Conservation (phyloP, 169 alveolate species). For the Toxoplasma gondii region DNA sequence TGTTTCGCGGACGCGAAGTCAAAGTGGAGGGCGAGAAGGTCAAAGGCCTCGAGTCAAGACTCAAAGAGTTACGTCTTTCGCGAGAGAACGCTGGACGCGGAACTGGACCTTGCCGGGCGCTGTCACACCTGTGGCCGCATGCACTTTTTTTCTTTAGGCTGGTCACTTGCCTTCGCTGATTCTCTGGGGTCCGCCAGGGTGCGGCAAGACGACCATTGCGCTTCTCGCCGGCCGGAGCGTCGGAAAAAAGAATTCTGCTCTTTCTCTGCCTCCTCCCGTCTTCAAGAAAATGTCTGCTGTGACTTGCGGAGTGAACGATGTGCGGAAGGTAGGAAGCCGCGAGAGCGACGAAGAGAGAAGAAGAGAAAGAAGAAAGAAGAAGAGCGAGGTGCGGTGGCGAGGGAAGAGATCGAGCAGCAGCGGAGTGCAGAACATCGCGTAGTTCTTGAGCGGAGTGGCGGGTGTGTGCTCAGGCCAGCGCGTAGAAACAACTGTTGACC, state of each 20-base stretch:
- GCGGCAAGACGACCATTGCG: constrained; percentile 60
- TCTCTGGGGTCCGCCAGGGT: constrained; percentile 63
- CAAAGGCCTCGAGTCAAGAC: too few relatives aligned
- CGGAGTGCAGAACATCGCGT: background rate
- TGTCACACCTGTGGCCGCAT: too few relatives aligned
- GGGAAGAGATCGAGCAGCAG: background rate
- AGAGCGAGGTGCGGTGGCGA: background rate
- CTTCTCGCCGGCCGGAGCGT: constrained; percentile 29
- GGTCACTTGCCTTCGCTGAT: constrained; percentile 29
- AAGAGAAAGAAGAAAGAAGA: background rate
- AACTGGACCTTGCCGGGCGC: too few relatives aligned
- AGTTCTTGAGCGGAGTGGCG: background rate
- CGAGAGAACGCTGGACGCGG: too few relatives aligned
- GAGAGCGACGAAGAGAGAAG: background rate
- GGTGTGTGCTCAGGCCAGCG: too few relatives aligned
- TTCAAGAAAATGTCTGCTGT: background rate
- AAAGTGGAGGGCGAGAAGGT: too few relatives aligned
- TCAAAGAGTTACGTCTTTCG: too few relatives aligned
- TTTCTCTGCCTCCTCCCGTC: background rate
- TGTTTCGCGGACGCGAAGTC: too few relatives aligned
- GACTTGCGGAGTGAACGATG: constrained; percentile 17
- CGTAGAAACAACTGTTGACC: too few relatives aligned
- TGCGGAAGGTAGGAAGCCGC: background rate
- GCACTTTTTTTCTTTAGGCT: background rate
- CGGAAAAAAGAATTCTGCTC: background rate